Evolutionary conservation across 2,329 filamentous ascomycete genomes (phyloP).

Genomic region (Colletotrichum sp.): DNA sequence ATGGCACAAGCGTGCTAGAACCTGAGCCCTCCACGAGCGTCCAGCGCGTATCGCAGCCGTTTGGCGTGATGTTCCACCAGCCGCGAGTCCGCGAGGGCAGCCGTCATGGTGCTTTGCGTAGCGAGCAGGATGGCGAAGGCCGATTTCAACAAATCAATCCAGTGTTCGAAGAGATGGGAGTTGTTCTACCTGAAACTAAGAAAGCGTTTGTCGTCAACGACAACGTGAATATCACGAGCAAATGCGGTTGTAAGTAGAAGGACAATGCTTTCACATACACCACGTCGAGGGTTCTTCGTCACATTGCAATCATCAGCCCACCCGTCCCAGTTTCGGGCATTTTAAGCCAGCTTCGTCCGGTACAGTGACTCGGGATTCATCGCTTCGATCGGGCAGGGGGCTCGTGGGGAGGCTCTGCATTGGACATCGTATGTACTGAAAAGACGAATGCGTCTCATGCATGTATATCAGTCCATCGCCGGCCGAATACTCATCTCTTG

Average conservation of each 20-base stretch:
- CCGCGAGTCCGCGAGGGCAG: too few species aligned
- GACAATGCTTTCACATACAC: neutral
- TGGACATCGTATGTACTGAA: neutral
- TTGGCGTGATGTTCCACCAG: too few species aligned
- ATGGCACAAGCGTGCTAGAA: neutral
- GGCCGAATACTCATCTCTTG: neutral
- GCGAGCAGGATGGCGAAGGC: too few species aligned
- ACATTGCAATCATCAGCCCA: neutral
- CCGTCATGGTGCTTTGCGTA: too few species aligned
- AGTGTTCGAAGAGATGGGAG: neutral
- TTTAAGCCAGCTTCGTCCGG: neutral
- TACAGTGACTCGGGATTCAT: accelerated
- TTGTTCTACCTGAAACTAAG: neutral
- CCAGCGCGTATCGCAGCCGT: neutral
- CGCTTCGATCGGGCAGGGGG: neutral
- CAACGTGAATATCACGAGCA: neutral
- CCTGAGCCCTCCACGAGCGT: too few species aligned
- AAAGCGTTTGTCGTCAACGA: too few species aligned
- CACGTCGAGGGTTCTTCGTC: neutral
- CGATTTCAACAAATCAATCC: too few species aligned
- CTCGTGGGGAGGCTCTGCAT: neutral
- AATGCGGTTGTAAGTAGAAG: neutral
- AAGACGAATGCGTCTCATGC: neutral
- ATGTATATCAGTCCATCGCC: neutral
- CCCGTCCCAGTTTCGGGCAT: neutral